phyloP scores from a whole-genome alignment of 176 grass and related monocot species.

The Eremochloa ophiuroides region DNA sequence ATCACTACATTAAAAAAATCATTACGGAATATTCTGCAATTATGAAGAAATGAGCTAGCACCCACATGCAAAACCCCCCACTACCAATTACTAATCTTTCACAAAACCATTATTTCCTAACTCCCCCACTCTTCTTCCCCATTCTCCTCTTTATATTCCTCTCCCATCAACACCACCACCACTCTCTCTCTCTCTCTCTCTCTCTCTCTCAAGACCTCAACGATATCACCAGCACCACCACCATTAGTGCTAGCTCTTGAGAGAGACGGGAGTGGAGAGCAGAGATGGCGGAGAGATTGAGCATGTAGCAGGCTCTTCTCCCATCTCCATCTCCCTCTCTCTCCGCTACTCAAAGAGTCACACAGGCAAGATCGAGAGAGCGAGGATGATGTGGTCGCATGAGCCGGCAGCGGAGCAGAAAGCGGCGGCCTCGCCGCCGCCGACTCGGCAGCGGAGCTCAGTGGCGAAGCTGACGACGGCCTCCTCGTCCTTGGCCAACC shows the following conservation, averaged over 20 bases:
- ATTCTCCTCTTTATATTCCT: slow-evolving; percentile 22
- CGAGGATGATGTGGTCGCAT: slow-evolving; percentile 7
- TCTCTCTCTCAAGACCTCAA: background rate
- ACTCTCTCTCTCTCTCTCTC: slow-evolving; percentile 6
- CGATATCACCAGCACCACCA: background rate
- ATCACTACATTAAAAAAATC: slow-evolving; percentile 8
- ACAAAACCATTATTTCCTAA: slow-evolving; percentile 9
- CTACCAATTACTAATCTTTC: background rate
- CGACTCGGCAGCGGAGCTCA: background rate
- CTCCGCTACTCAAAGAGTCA: background rate
- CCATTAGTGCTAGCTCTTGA: background rate
- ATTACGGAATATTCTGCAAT: slow-evolving; percentile 24
- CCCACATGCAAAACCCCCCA: slow-evolving; percentile 12
- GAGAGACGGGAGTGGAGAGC: background rate
- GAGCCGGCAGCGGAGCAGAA: slow-evolving; percentile 28
- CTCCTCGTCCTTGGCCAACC: slow-evolving; percentile 39
- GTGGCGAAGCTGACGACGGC: slow-evolving; percentile 14
- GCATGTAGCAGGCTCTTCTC: background rate
- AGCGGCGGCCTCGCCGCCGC: background rate
- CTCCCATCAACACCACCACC: slow-evolving; percentile 9
- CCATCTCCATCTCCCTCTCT: background rate
- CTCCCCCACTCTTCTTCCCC: slow-evolving; percentile 2
- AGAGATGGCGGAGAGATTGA: slow-evolving; percentile 18
- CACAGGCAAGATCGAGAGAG: background rate
- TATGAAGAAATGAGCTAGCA: slow-evolving; percentile 23